These are phyloP conservation scores for Mycena albidolilacea DNA, from an alignment of 768 basidiomycete species.

Conservation along the genomic window DNA sequence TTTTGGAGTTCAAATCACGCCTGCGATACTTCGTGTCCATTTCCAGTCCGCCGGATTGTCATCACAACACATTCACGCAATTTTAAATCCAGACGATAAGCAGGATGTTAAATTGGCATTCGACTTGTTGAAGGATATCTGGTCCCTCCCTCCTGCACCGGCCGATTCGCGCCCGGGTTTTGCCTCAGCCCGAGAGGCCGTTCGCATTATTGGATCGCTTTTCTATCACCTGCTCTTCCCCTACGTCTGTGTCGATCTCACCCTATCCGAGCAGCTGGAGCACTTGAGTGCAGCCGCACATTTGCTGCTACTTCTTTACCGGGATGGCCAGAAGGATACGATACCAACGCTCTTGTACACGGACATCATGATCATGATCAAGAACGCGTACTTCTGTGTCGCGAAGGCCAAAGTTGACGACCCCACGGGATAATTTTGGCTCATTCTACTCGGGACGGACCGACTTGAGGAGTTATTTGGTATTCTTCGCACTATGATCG, in stretches of 20 bases:
- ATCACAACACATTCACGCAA: too few species aligned
- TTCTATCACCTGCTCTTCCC: conserved; percentile 47
- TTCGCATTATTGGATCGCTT: conserved; percentile 41
- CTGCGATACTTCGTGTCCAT: too few species aligned
- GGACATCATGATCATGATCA: conserved; percentile 55
- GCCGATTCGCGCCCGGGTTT: too few species aligned
- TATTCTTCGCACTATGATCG: conserved; percentile 53
- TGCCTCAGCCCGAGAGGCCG: too few species aligned
- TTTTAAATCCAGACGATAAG: too few species aligned
- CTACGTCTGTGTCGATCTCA: conserved; percentile 48
- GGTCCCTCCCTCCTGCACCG: too few species aligned
- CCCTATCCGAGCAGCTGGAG: conserved; percentile 50
- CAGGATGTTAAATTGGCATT: too few species aligned
- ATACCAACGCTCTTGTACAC: conserved; percentile 41
- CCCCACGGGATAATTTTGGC: conserved; percentile 48
- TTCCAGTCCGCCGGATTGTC: too few species aligned
- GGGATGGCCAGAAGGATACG: conserved; percentile 8
- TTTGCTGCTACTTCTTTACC: conserved; percentile 32
- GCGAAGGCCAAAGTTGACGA: conserved; percentile 53
- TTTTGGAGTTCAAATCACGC: too few species aligned
- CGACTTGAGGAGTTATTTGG: conserved; percentile 54
- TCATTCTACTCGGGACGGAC: conserved; percentile 56
- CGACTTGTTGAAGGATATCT: too few species aligned
- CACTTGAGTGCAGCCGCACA: conserved; percentile 52
- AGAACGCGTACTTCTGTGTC: conserved; percentile 56